Base-by-base conservation (phyloP, 129 eudicot genomes). In the Lactuca sativa region DNA sequence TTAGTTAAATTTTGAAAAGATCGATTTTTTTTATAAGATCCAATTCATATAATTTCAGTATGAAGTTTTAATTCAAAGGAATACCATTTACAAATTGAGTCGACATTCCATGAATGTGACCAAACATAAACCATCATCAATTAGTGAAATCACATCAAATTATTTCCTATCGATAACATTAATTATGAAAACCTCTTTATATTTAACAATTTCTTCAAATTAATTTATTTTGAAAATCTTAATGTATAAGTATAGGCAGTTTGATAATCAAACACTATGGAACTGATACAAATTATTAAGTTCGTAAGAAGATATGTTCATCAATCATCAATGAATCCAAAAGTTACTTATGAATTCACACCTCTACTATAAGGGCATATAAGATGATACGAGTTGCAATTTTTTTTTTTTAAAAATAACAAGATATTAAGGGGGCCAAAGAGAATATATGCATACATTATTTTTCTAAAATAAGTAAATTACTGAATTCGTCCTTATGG, bases 361-460 rank as follows among this genome's bases (percentile, higher is more conserved):
- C 12, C n/a, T 47, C n/a, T 47, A 11, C 44, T 40, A 6, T 36
- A 36, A 43, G 9, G 49, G 13, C 9, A 43, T 43, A 47, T 25
- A 25, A 25, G 30, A 2, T 2, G 1, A 25, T 25, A 25, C 30
- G 30, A 25, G 30, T 25, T 25, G 30, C 30, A 25, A 25, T 25
- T 25, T 25, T 25, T 18, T 18, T 18, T 18, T 25, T 25, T 21
- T 21, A 21, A 25, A 25, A 25, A 25, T 25, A 30, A 51, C 55
- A 55, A 33, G 64, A 37, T 21, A 17, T 5, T 31, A 66, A 31
- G 78, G 63, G 37, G 21, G 64, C 25, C 7, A 73, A 74, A 65
- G 4, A 43, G 59, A 44, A 56, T 57, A 54, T 74, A 14, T 10
- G 14, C 15, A 21, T 58, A 59, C 57, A 34, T 58, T 66, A 48